These are phyloP conservation scores for Pythium dissotocum DNA, from an alignment of 352 stramenopile genomes.

Conservation along the genomic window DNA sequence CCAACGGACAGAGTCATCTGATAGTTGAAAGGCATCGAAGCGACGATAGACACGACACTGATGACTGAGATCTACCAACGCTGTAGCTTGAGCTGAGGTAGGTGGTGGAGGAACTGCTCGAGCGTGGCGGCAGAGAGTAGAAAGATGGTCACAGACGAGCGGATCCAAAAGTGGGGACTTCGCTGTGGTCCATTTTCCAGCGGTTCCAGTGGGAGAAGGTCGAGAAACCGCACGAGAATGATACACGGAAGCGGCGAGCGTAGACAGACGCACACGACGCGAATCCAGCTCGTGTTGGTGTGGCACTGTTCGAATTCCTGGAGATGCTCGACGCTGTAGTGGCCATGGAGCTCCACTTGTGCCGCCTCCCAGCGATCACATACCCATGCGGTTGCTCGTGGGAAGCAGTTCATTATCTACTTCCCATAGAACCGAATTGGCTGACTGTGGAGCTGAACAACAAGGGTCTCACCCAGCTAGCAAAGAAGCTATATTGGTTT, in stretches of 20 bases:
- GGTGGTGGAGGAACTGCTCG: slow-evolving; percentile 4
- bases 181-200: slow-evolving; percentile 1
- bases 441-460: no score
- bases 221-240: slow-evolving; percentile 16
- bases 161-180: slow-evolving; percentile 5
- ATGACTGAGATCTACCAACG: slow-evolving; percentile 1
- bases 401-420: no score
- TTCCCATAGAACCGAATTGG: no score
- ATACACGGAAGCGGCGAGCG: slow-evolving; percentile 31
- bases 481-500: no score
- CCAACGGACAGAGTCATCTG: slow-evolving; percentile 21
- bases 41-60: neutral
- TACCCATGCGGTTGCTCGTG: neutral
- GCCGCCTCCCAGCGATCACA: slow-evolving; percentile 7
- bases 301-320: slow-evolving; percentile 24
- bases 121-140: neutral
- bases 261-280: slow-evolving; percentile 2
- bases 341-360: slow-evolving; percentile 34
- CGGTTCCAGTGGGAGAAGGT: slow-evolving; percentile 29
- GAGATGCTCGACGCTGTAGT: slow-evolving; percentile 31
- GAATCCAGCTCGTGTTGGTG: neutral
- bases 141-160: neutral
- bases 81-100: neutral
- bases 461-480: no score
- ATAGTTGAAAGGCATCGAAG: neutral